Conservation (phyloP, 768 basidiomycete genomes). For the Lyophyllum atratum region DNA sequence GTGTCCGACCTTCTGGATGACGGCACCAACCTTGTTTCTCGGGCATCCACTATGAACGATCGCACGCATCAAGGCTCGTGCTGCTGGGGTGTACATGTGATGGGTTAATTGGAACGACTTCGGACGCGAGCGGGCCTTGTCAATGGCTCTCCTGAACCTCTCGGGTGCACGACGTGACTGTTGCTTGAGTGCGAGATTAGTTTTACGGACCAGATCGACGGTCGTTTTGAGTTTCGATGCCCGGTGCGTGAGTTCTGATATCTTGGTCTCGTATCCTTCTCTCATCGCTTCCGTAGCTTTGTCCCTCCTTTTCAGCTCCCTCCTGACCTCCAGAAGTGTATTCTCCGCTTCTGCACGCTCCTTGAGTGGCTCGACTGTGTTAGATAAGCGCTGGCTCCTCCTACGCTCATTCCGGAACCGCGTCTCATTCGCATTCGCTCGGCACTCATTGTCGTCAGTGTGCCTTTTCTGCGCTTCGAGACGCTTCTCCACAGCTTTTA, state of each 20-base stretch:
- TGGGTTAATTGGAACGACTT: neutral
- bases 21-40: neutral
- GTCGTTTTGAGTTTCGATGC: neutral
- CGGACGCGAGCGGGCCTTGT: neutral
- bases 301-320: neutral
- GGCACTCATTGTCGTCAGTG: neutral
- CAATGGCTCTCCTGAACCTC: neutral
- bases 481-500: neutral
- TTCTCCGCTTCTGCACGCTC: neutral
- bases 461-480: neutral
- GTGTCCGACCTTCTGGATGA: slow-evolving; percentile 8
- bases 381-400: neutral
- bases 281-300: neutral
- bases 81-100: slow-evolving; percentile 14
- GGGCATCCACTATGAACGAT: slow-evolving; percentile 18
- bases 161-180: neutral
- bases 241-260: neutral
- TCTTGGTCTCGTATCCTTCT: neutral
- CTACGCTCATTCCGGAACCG: neutral
- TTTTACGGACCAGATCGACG: neutral
- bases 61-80: slow-evolving; percentile 14
- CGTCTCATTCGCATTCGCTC: neutral
- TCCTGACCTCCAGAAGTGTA: neutral
- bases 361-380: neutral
- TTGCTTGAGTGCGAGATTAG: neutral